Evolutionary conservation across 352 stramenopile species (phyloP), one percentile per base, ranked within the genome.

Genomic region (Phytophthora crassamura): DNA sequence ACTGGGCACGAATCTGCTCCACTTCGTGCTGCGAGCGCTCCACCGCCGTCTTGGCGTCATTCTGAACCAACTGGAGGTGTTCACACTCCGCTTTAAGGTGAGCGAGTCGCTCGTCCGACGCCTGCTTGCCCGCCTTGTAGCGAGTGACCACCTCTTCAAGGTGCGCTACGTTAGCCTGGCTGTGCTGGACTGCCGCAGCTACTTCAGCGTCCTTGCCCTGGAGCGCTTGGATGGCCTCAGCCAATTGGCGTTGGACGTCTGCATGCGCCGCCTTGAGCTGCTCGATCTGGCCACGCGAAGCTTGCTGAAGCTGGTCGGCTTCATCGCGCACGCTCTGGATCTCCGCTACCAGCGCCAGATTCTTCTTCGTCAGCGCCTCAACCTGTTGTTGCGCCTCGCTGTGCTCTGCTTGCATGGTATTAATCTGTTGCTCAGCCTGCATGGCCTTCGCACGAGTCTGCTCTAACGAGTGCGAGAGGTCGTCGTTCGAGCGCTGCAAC

Each of bases 351-450:
- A 92, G 46, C 15, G 62, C 64, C 8, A 83, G 50, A 36, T 91
- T 90, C 69, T 93, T 91, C 40, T 79, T 84, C 14, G 77, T 86
- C 5, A 92, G 64, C 11, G 75, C 48, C 58, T 89, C 77, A 3
- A 93, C 39, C 62, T 91, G 77, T n/a, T 65, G 65, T 43, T 87
- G 73, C 7, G 75, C 28, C 11, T 78, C 69, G 20, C 58, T 59
- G 14, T 84, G 59, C 22, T 90, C 74, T 0, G 48, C 55, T 14
- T 77, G 63, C 46, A 75, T 72, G 2, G 58, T 45, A 16, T 74
- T 74, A 14, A 84, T 30, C 43, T 91, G 69, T 43, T 82, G 63
- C 56, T 95, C 78, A 11, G 84, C 41, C 38, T 74, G 68, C 48
- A 65, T 56, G 3, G 76, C 45, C 62, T 83, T 74, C 2, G 51